A percentile compares a stretch with the other conserved stretches of the same genome.
Evolutionary conservation across 179 eudicot species (phyloP).

Genomic region (Beta lomatogona): DNA sequence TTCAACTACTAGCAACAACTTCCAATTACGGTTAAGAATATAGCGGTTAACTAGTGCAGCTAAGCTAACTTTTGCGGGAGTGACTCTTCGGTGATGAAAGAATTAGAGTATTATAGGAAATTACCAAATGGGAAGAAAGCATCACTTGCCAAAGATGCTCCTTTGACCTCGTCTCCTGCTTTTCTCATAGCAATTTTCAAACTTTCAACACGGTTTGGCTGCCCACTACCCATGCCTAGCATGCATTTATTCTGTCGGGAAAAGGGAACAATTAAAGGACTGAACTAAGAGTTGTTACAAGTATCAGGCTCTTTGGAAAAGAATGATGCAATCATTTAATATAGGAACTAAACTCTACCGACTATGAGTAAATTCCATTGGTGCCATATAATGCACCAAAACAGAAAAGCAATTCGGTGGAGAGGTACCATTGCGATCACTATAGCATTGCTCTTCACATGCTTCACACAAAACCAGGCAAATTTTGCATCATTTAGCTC

Average conservation of each 20-base stretch:
- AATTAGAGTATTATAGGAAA: neutral
- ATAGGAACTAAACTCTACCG: no score
- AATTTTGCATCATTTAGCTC: constrained; percentile 87
- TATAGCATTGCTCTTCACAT: constrained; percentile 97
- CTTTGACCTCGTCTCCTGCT: constrained; percentile 90
- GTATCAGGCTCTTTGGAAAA: no score
- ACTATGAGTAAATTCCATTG: no score
- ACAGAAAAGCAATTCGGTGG: neutral
- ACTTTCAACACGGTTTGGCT: constrained; percentile 93
- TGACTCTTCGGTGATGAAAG: neutral
- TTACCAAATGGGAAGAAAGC: constrained; percentile 99
- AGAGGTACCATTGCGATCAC: constrained; percentile 61
- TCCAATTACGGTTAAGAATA: neutral
- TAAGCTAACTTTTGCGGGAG: neutral
- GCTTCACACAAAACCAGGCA: constrained; percentile 97
- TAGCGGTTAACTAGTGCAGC: neutral
- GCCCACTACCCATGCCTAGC: constrained; percentile 99
- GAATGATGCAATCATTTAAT: no score
- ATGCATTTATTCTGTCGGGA: constrained; percentile 69
- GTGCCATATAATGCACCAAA: no score
- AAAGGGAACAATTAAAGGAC: neutral
- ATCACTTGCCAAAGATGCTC: constrained; percentile 97
- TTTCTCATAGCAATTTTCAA: constrained; percentile 86
- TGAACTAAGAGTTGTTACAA: neutral
- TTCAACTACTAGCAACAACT: neutral